A percentile compares a stretch with the other conserved stretches of the same genome.
phyloP scores from a whole-genome alignment of 108 stramenopile genomes.

The Epithemia pelagica region DNA sequence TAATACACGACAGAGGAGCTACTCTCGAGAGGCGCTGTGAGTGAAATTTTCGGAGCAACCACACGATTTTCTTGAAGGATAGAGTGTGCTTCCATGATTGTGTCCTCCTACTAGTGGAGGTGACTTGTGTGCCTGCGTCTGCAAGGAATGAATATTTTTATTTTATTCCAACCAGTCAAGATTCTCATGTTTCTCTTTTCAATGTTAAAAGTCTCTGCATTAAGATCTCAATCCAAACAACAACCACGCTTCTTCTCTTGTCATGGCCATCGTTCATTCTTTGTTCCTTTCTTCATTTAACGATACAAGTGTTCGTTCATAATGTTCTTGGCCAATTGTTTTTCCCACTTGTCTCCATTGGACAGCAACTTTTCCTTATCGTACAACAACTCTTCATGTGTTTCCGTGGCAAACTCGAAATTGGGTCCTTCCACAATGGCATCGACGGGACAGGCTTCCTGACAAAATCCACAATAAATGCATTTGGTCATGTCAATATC shows the following conservation, averaged over 20 bases:
- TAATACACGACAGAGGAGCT: too few species aligned
- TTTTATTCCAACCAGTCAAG: background rate
- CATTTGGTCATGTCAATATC: slow-evolving; percentile 99
- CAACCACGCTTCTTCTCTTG: background rate
- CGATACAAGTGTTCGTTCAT: slow-evolving; percentile 95
- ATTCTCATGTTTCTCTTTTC: slow-evolving; percentile 14
- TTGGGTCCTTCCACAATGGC: slow-evolving; percentile 99
- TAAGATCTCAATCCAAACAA: too few species aligned
- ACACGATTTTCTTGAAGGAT: too few species aligned
- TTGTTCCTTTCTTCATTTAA: slow-evolving; percentile 18
- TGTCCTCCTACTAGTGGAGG: too few species aligned
- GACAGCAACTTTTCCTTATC: slow-evolving; percentile 98
- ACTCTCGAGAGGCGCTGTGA: too few species aligned
- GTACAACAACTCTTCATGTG: slow-evolving; percentile 97
- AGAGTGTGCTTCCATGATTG: too few species aligned
- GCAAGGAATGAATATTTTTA: too few species aligned
- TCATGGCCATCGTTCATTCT: background rate
- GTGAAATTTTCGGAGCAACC: too few species aligned
- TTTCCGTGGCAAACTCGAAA: slow-evolving; percentile 99
- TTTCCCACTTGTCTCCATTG: slow-evolving; percentile 99
- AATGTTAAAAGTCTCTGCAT: too few species aligned
- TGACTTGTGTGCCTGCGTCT: too few species aligned
- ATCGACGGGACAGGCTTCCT: slow-evolving; percentile 97
- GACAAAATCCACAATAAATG: slow-evolving; percentile 99
- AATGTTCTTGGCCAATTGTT: slow-evolving; percentile 96